Conservation (phyloP, 805 yeast genomes). For the Wickerhamiella sergipiensis region DNA sequence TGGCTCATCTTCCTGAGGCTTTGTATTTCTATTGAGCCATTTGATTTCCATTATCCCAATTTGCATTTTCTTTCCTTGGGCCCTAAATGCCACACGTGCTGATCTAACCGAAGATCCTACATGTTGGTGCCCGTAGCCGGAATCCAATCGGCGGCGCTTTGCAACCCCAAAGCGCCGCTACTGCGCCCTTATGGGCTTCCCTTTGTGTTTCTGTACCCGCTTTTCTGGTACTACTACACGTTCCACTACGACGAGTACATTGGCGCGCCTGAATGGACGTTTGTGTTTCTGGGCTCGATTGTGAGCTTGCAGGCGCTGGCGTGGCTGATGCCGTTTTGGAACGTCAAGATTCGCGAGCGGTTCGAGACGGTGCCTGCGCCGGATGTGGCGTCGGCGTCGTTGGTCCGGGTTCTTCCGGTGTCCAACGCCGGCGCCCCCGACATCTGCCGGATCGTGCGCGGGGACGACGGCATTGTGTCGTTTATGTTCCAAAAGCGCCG, state of each 20-base stretch:
- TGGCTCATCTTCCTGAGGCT: too few species aligned
- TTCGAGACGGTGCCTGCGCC: constrained; percentile 53
- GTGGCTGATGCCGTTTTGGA: constrained; percentile 93
- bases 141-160: constrained; percentile 56
- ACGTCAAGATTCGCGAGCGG: constrained; percentile 47
- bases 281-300: constrained; percentile 65
- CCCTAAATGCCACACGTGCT: too few species aligned
- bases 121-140: constrained; percentile 50
- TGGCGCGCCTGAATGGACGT: constrained; percentile 91
- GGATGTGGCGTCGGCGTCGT: constrained; percentile 48
- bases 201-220: constrained; percentile 64
- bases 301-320: constrained; percentile 60
- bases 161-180: constrained; percentile 49
- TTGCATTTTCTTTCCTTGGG: too few species aligned
- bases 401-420: constrained; percentile 64
- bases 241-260: constrained; percentile 67
- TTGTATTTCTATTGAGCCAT: too few species aligned
- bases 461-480: constrained; percentile 43
- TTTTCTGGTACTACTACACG: constrained; percentile 49
- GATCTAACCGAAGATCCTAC: not conserved
- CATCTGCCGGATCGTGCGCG: constrained; percentile 49
- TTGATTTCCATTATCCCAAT: too few species aligned
- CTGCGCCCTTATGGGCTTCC: constrained; percentile 74
- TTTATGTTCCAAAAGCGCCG: constrained; percentile 88
- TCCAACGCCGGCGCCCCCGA: constrained; percentile 80